Base-by-base conservation (phyloP, 192 early-diverging fungal species). In the Oehlia diaphana region DNA sequence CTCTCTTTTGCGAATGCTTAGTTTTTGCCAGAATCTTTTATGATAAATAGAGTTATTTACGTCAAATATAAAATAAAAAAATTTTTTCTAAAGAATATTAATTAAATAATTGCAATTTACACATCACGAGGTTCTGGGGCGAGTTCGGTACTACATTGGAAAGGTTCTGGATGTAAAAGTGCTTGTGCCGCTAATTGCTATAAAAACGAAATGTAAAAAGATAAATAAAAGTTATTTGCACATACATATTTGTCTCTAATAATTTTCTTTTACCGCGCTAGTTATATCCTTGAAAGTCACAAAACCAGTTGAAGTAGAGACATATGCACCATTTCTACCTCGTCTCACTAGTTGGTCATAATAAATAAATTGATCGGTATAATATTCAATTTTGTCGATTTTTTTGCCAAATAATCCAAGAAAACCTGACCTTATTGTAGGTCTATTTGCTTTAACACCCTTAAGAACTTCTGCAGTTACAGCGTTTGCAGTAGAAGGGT, bases 41-140 rank as follows among this genome's bases (percentile, higher is more conserved):
- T 35, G 7, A 33, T 21, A 35, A 42, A 66, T n/a, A 31, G 13
- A 14, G 14, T 28, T 66, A 31, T 28, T 65, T 58, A 7, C 1
- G 28, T 13, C 2, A 10, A 28, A 4, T 31, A 28, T 65, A 66
- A 66, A 16, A 63, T 63, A 66, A 33, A 12, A 31, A 26, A 26
- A 26, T 26, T 65, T n/a, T 28, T 65, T 21, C 31, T 28, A 2
- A 4, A 65, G 16, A 65, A 28, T 13, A 66, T 0, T 21, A 66
- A 8, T 28, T 5, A 28, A 21, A 66, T 77, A 28, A 21, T 77
- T 77, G 23, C 12, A 78, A 68, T 68, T 62, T 63, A 79, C 63
- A 95, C 89, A 71, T 92, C 93, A 37, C 92, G 89, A 35, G 94
- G 93, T 78, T 93, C 93, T 9, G 93, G 93, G 14, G 93, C 93